Evolutionary conservation across 2,329 filamentous ascomycete species (phyloP), one percentile per base, ranked within the genome.

Genomic region (Scytalidium sp.): DNA sequence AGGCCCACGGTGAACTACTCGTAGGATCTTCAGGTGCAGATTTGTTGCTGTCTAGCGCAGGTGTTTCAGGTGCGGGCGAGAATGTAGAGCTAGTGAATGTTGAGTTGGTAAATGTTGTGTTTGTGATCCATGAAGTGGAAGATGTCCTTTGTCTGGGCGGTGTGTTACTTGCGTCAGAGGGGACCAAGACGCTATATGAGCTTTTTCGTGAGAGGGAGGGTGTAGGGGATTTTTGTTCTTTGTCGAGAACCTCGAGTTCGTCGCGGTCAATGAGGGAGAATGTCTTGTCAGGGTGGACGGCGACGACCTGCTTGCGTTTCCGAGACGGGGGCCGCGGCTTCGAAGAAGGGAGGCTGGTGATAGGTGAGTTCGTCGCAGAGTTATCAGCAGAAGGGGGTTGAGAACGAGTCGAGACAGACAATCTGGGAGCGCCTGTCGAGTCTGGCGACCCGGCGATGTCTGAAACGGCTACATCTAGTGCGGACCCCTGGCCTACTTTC

Each of bases 1-100:
- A 67, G 46, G 65, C 62, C 57, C 59, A 62, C 43, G 63, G 63
- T 23, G 63, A 61, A 43, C 43, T 56, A 51, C 46, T 60, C 55
- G 60, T 64, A 64, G 54, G 59, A 61, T 64, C 58, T 41, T 53
- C 57, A 57, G 55, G 56, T 59, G 60, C 56, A 46, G 56, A 46
- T 50, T 54, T 53, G 51, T 61, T 57, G 43, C 47, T 50, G 45
- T 57, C 48, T 27, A 60, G 52, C 41, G 56, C 46, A 44, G 61
- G 58, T 47, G 59, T 62, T 48, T 54, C 54, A 36, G 54, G 51
- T 19, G 46, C 51, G 45, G 57, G n/a, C 27, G 44, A 41, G 44
- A 36, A 7, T 32, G 41, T 36, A 32, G 41, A 21, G 21, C 23
- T 25, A 39, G n/a, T n/a, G n/a, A n/a, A n/a, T n/a, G n/a, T 48